Evolutionary conservation across 2,329 filamentous ascomycete genomes (phyloP).

Genomic region (Xylaria sp.): DNA sequence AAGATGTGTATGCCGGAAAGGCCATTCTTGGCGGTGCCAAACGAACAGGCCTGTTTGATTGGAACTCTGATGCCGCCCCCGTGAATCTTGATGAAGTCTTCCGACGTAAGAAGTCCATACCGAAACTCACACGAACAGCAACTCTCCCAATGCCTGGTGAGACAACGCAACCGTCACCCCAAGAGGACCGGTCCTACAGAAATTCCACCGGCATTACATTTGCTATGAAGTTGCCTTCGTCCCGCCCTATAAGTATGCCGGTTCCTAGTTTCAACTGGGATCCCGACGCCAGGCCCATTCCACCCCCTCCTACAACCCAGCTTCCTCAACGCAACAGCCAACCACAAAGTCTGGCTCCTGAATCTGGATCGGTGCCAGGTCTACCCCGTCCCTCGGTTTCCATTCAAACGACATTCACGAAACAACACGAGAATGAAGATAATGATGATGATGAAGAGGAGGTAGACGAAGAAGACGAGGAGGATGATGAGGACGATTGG

Average conservation of each 20-base stretch:
- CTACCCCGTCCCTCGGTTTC: constrained; percentile 1
- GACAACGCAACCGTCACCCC: background rate
- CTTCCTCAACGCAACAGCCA: background rate
- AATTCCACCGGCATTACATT: constrained; percentile 22
- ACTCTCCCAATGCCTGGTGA: constrained; percentile 23
- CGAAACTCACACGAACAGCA: constrained; percentile 25
- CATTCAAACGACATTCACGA: constrained; percentile 3
- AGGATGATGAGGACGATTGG: constrained; percentile 52
- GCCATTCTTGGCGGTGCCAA: constrained; percentile 41
- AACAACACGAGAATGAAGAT: background rate
- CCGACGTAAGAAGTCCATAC: constrained; percentile 31
- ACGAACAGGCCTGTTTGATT: constrained; percentile 52
- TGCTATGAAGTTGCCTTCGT: background rate
- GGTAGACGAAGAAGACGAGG: constrained; percentile 1
- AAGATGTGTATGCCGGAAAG: constrained; percentile 53
- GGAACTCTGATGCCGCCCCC: constrained; percentile 50
- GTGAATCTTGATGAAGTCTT: constrained; percentile 46
- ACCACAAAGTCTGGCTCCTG: background rate
- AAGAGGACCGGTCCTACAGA: constrained; percentile 10
- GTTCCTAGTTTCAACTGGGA: constrained; percentile 26
- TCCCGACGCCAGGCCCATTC: constrained; percentile 9
- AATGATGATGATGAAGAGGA: background rate
- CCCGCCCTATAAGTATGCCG: background rate
- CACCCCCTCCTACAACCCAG: constrained; percentile 2
- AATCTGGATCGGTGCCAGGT: background rate